Evolutionary conservation across 179 eudicot genomes (phyloP), one percentile per base, ranked within the genome.

Genomic region (Gypsophila paniculata): DNA sequence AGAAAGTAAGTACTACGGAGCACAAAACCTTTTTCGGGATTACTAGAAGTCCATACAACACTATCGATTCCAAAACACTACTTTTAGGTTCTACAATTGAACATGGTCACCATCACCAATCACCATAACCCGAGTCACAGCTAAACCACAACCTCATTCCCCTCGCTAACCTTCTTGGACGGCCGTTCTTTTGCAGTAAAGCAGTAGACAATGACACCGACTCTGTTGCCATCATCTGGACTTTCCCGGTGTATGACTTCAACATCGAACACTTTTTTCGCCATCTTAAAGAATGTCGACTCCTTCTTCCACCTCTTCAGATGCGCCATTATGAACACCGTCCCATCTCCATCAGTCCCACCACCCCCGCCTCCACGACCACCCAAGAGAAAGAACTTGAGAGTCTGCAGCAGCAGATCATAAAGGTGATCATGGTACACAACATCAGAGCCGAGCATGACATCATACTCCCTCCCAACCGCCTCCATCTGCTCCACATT

Each of bases 271-370:
- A 72, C 17, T 85, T 88, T 93, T 76, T 73, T 88, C 1, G 96
- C 96, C 76, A 74, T 91, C 80, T 82, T 91, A 57, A 91, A 93
- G 62, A 93, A 93, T 2, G 51, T 85, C 1, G 84, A 72, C 66
- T 93, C 97, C 74, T 91, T 93, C 82, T 87, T 91, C 98, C 98
- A 93, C 82, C 98, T 82, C 88, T 83, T 89, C 71, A 88, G 65
- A 79, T 93, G 98, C 61, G 85, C 91, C 98, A 93, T 93, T 63
- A 93, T 23, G 61, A 93, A 93, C 81, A 80, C 79, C 83, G 57
- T 59, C 72, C 75, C 69, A n/a, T 42, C 62, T 3, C 21, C 61
- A 6, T 14, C 57, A 26, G 58, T 21, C 23, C 55, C 65, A 68
- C 48, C 12, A 65, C n/a, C n/a, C n/a, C n/a, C n/a, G n/a, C n/a